A percentile compares a stretch with the other conserved stretches of the same genome.
These are phyloP conservation scores for Fonsecaea pedrosoi DNA, from an alignment of 2,329 filamentous ascomycete species.

Conservation along the genomic window DNA sequence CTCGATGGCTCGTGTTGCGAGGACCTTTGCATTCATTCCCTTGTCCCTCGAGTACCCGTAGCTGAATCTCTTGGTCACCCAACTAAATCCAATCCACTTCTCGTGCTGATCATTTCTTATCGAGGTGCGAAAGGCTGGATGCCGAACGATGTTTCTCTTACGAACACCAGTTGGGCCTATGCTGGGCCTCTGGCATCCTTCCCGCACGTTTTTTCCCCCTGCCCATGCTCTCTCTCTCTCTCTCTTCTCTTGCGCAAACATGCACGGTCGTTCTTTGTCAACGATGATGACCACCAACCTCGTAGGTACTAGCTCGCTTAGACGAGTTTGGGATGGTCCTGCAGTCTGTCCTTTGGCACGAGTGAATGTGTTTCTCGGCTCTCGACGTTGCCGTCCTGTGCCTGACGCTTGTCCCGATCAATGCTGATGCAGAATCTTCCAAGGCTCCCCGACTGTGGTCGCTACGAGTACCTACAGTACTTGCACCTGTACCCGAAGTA, in stretches of 20 bases:
- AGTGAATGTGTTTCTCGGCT: neutral
- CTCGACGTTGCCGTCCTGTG: neutral
- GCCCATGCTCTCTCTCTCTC: neutral
- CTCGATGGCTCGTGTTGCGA: neutral
- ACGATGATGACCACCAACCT: neutral
- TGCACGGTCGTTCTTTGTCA: neutral
- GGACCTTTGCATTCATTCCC: too few relatives aligned
- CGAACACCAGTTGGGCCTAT: conserved; percentile 2
- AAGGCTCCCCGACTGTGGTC: too few relatives aligned
- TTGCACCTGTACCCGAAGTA: too few relatives aligned
- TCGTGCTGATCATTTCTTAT: conserved; percentile 4
- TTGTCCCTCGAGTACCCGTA: too few relatives aligned
- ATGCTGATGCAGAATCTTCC: neutral
- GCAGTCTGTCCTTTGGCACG: neutral
- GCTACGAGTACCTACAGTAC: too few relatives aligned
- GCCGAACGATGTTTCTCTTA: too few relatives aligned
- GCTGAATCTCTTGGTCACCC: too few relatives aligned
- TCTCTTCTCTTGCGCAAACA: conserved; percentile 3
- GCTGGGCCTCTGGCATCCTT: neutral
- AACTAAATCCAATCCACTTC: neutral
- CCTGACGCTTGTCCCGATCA: conserved; percentile 5
- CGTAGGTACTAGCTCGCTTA: neutral
- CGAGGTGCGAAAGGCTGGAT: neutral
- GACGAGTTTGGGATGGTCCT: neutral
- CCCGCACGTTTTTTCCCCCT: neutral